Conservation (phyloP, 441 rosid species). For the Arabidopsis hybrid region DNA sequence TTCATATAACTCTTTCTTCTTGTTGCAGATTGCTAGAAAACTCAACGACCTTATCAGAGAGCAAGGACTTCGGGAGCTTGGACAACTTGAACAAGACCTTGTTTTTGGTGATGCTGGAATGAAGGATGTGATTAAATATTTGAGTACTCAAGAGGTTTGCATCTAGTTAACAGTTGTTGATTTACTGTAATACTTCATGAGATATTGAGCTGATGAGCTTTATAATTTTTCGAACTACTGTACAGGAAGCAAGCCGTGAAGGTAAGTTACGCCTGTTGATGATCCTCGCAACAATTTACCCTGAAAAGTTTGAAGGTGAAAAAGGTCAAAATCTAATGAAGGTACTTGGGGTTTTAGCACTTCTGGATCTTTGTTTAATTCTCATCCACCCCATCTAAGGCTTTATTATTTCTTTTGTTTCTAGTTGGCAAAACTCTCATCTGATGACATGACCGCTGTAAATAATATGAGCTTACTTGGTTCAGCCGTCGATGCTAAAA, state of each 20-base stretch:
- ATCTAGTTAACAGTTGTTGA: constrained; percentile 19
- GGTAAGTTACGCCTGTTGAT: constrained; percentile 93
- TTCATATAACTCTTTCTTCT: constrained; percentile 32
- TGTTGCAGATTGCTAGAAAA: constrained; percentile 86
- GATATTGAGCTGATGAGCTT: constrained; percentile 20
- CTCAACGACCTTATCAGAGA: constrained; percentile 81
- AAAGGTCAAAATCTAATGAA: constrained; percentile 83
- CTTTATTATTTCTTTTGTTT: constrained; percentile 43
- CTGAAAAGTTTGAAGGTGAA: constrained; percentile 95
- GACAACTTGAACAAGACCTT: constrained; percentile 97
- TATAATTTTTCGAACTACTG: constrained; percentile 8
- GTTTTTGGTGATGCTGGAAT: constrained; percentile 98
- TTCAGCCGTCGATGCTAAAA: constrained; percentile 69
- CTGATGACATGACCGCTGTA: constrained; percentile 90
- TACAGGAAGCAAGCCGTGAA: constrained; percentile 84
- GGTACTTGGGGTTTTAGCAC: constrained; percentile 44
- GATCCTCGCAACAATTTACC: constrained; percentile 88
- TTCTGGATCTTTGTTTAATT: constrained; percentile 25
- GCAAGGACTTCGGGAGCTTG: constrained; percentile 81
- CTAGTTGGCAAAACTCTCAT: constrained; percentile 82
- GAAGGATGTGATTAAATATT: constrained; percentile 81
- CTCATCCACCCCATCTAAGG: constrained; percentile 23
- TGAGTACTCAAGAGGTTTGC: constrained; percentile 76
- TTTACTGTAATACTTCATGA: constrained; percentile 22
- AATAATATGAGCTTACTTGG: constrained; percentile 89